These are phyloP conservation scores for Baorangia bicolor DNA, from an alignment of 768 basidiomycete genomes.

Conservation along the genomic window DNA sequence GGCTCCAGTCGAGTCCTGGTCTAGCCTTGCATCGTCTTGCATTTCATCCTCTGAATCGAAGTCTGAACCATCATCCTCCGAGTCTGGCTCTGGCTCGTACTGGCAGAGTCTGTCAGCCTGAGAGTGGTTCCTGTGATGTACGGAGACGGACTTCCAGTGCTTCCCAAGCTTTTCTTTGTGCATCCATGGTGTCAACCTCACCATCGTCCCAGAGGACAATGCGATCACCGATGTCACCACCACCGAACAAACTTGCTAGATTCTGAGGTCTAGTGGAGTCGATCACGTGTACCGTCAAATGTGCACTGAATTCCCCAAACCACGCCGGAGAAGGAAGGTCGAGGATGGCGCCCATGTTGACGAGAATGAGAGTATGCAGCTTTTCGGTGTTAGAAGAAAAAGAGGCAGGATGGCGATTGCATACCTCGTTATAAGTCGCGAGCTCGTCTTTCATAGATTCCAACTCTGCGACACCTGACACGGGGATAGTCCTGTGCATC, in stretches of 20 bases:
- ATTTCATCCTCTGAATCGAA: constrained; percentile 43
- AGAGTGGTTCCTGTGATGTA: neutral
- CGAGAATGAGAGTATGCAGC: constrained; percentile 86
- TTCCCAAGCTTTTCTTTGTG: constrained; percentile 83
- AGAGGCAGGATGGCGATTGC: constrained; percentile 6
- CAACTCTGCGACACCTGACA: constrained; percentile 81
- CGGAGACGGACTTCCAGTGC: constrained; percentile 63
- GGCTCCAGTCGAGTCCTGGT: constrained; percentile 40
- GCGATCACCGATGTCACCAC: constrained; percentile 62
- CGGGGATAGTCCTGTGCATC: constrained; percentile 85
- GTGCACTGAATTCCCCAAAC: constrained; percentile 69
- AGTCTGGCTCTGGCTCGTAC: constrained; percentile 78
- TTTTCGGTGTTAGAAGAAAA: constrained; percentile 28
- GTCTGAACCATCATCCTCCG: constrained; percentile 55
- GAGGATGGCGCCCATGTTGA: constrained; percentile 89
- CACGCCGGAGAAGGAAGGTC: constrained; percentile 74
- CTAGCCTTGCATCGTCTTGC: constrained; percentile 40
- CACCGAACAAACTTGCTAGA: constrained; percentile 79
- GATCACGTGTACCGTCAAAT: constrained; percentile 84
- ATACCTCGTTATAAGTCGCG: constrained; percentile 63
- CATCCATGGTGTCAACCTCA: constrained; percentile 62
- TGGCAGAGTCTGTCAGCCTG: constrained; percentile 30
- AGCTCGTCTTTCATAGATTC: constrained; percentile 66
- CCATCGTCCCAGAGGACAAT: constrained; percentile 95
- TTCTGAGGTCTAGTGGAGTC: constrained; percentile 92